phyloP scores from a whole-genome alignment of 208 protist genomes.

The Leishmania mexicana region DNA sequence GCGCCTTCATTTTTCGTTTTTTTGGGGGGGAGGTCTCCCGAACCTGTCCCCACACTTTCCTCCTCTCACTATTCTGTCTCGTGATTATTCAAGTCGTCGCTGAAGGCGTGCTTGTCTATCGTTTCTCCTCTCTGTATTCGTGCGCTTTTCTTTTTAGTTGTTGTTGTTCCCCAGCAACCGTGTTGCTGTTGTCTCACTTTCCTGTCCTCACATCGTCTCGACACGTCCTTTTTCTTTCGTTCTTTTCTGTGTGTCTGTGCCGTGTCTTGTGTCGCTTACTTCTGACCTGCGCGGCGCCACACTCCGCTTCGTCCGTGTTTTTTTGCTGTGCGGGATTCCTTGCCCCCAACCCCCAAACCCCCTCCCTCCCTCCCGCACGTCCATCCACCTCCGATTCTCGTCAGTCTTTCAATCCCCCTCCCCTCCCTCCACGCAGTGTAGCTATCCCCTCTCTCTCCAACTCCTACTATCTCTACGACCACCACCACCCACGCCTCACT shows the following conservation, averaged over 20 bases:
- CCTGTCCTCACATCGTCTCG: background rate
- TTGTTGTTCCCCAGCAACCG: background rate
- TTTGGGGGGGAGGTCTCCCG: background rate
- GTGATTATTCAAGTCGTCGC: background rate
- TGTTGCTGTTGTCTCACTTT: background rate
- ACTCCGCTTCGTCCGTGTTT: background rate
- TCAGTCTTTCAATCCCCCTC: background rate
- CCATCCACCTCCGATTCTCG: background rate
- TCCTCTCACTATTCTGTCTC: background rate
- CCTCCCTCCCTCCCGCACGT: background rate
- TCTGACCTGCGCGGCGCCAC: background rate
- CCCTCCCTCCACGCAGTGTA: no score
- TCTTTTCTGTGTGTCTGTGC: background rate
- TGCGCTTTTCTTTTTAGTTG: background rate
- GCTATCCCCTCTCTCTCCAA: background rate
- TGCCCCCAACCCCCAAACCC: background rate
- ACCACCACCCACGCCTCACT: background rate
- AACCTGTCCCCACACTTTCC: background rate
- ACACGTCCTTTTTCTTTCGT: background rate
- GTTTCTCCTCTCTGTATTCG: background rate
- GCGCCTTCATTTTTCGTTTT: no score
- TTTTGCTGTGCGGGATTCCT: background rate
- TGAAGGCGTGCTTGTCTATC: background rate
- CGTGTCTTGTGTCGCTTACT: background rate
- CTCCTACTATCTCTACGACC: background rate